Conservation (phyloP, 2,329 filamentous ascomycete species). For the Decorospora gaudefroyi region DNA sequence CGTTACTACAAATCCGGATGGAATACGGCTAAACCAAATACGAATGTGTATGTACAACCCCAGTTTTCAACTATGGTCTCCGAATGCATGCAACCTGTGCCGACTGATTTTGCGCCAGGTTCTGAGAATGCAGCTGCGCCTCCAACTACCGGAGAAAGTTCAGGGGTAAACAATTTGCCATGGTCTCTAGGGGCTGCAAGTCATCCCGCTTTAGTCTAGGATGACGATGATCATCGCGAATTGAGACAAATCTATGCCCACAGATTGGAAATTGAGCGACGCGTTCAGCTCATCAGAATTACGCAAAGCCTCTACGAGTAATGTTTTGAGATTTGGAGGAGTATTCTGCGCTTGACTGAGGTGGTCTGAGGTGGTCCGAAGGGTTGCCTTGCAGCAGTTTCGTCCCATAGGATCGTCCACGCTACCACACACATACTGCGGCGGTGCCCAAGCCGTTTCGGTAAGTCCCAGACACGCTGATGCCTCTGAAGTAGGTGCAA, state of each 20-base stretch:
- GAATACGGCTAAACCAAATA: slow-evolving; percentile 33
- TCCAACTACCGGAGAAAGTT: slow-evolving; percentile 11
- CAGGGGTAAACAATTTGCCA: slow-evolving; percentile 6
- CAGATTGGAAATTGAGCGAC: slow-evolving; percentile 15
- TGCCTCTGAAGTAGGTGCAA: slow-evolving; percentile 28
- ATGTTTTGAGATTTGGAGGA: slow-evolving; percentile 2
- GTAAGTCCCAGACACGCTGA: slow-evolving; percentile 15
- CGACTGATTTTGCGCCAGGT: slow-evolving; percentile 14
- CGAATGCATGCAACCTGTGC: slow-evolving; percentile 13
- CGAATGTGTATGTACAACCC: slow-evolving; percentile 26
- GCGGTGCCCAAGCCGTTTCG: slow-evolving; percentile 17
- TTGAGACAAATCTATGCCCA: slow-evolving; percentile 12
- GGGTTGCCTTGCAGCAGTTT: slow-evolving; percentile 15
- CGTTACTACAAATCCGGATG: slow-evolving; percentile 22
- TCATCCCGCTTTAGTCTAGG: slow-evolving; percentile 13
- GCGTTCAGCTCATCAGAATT: slow-evolving; percentile 7
- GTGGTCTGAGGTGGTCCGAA: no score
- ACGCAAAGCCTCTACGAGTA: slow-evolving; percentile 13
- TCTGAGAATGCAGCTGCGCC: slow-evolving; percentile 16
- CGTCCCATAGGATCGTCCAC: slow-evolving; percentile 14
- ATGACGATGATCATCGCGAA: slow-evolving; percentile 15
- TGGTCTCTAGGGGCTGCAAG: slow-evolving; percentile 13
- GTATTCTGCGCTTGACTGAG: slow-evolving; percentile 4
- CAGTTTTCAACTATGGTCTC: slow-evolving; percentile 13
- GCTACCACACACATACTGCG: slow-evolving; percentile 7